Conservation (phyloP, 163 green algal species). For the Scenedesmus sp. region DNA sequence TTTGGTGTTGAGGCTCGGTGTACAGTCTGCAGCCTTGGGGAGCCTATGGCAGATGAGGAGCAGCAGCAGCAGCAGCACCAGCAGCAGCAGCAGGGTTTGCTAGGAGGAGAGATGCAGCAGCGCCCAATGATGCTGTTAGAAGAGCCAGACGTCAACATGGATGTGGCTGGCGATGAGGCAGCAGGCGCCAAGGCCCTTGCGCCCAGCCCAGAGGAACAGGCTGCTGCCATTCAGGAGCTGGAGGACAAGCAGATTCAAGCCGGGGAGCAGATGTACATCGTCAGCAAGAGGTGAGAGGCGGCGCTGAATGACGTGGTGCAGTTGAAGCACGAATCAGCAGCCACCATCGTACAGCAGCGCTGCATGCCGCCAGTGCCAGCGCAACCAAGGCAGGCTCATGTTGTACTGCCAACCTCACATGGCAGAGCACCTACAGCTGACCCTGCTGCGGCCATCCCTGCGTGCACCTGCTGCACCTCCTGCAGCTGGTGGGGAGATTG, state of each 20-base stretch:
- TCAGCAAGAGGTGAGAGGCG: constrained; percentile 22
- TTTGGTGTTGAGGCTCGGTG: neutral
- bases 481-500: constrained; percentile 45
- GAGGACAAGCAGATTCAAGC: constrained; percentile 24
- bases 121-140: neutral
- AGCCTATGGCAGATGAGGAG: neutral
- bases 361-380: neutral
- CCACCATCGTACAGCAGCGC: too few species aligned
- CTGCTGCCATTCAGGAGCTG: neutral
- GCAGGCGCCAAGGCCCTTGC: neutral
- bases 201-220: constrained; percentile 35
- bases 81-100: neutral
- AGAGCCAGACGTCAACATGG: neutral
- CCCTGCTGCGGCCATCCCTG: neutral
- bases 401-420: neutral
- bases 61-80: neutral
- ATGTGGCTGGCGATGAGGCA: neutral
- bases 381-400: neutral
- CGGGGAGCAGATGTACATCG: constrained; percentile 49
- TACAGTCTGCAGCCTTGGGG: neutral
- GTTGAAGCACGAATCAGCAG: neutral
- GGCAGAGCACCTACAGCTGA: neutral
- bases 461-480: neutral
- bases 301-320: too few species aligned
- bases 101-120: neutral